Evolutionary conservation across 352 stramenopile species (phyloP), one percentile per base, ranked within the genome.

Genomic region (Globisporangium middletonii): DNA sequence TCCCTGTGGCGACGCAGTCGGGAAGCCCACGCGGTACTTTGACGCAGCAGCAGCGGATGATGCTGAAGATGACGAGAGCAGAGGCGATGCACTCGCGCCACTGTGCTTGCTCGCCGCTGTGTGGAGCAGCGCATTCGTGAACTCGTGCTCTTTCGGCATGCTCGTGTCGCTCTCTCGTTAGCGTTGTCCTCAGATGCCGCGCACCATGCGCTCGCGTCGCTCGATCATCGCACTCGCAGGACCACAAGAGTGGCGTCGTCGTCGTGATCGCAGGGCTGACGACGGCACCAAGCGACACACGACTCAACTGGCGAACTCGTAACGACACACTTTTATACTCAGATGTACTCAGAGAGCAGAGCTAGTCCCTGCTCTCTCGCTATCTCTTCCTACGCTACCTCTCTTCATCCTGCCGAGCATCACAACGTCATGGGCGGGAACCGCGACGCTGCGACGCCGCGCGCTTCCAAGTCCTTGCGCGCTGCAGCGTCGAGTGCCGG

Each of bases 401-500:
- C 33, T 38, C 33, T 26, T 19, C 23, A 23, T 23, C 9, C 23
- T 33, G 13, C n/a, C 33, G 28, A 9, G 13, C 37, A 15, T 16
- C 47, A 12, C 33, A 60, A 18, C 11, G 54, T 33, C 9, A 64
- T 26, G 8, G 12, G 43, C 13, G 75, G 75, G 47, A 81, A 72
- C 42, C 71, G 64, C 38, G 63, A 53, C 7, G 62, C 65, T 0
- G 66, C 63, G 50, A 71, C 49, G 50, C 66, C 72, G 30, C 69
- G 60, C 12, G 33, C 58, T 46, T 65, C 45, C 50, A 64, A 58
- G 26, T 60, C 54, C 50, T 69, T 67, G 33, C 48, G 28, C 33
- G 60, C 23, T 12, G 18, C 38, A 30, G 51, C 46, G 45, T 79
- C 62, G 6, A 62, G 63, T 11, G 71, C 28, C 16, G 61, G 65